Base-by-base conservation (phyloP, 2,329 filamentous ascomycete genomes). In the Neonectria ditissima region DNA sequence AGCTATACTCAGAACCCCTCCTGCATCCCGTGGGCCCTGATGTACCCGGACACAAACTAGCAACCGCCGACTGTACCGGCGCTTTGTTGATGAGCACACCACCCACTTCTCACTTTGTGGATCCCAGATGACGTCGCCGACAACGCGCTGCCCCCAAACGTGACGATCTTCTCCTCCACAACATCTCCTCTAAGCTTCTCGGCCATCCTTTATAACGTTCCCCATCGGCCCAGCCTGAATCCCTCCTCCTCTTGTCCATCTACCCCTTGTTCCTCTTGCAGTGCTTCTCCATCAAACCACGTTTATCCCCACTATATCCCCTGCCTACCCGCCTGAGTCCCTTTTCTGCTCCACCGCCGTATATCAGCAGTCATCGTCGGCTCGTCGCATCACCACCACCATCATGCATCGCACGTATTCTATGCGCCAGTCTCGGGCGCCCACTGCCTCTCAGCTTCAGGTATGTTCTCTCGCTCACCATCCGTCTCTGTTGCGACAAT, bases 401-500 rank as follows among this genome's bases (percentile, higher is more conserved):
- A 82, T 66, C 61, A 99, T 99, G 95, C 96, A 99, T 88, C 94
- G 95, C 80, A 97, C 96, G 71, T 99, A 98, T 81, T 97, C 94
- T 75, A 97, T 97, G 96, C 94, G 96, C 91, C 92, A 97, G 83
- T 91, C 92, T 81, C 91, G 96, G 87, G 93, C 93, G 81, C 96
- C 96, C 52, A 99, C 96, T 71, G 96, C 96, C 77, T 97, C 94
- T 77, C 86, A 89, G 77, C 83, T 89, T 48, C 86, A 89, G 79
- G 86, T 88, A 76, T 66, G 80, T 63, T 47, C 53, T 39, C 13
- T 14, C 48, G 8, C n/a, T 20, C n/a, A 32, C 22, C 41, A 14
- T 32, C 20, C 10, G 9, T 7, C n/a, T 28, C 3, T 22, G 7
- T 11, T 9, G 18, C 26, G 22, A 30, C 24, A 47, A 22, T 26